Percentiles rank a stretch among this genome's conserved stretches.
These are phyloP conservation scores for Rhododendron henanense DNA, from an alignment of 148 eudicot genomes.

Conservation along the genomic window DNA sequence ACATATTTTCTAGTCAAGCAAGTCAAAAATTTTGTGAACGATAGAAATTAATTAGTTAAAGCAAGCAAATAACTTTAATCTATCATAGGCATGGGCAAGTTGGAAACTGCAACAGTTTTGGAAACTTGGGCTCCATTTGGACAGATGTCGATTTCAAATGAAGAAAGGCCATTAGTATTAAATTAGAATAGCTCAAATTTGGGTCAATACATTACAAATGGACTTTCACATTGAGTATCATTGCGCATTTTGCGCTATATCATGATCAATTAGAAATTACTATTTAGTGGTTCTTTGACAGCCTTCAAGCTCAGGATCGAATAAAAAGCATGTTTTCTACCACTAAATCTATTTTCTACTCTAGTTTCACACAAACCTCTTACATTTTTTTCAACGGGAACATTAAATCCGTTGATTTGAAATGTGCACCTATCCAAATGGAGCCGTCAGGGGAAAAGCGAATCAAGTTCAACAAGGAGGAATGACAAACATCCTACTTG, in stretches of 20 bases:
- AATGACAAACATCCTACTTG: not conserved
- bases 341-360: not conserved
- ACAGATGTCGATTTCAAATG: not conserved
- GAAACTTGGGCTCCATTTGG: not conserved
- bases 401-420: not conserved
- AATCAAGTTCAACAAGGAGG: constrained; percentile 1
- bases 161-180: not conserved
- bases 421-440: not conserved
- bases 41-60: not conserved
- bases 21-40: not conserved
- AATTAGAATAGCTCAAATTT: not conserved
- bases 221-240: not conserved
- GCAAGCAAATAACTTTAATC: not conserved
- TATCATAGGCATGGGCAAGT: not conserved
- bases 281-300: not conserved
- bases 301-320: not conserved
- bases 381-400: not conserved
- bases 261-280: not conserved
- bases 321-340: not conserved
- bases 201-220: not conserved
- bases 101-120: not conserved
- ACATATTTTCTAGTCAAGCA: not conserved
- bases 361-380: not conserved
- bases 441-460: not conserved
- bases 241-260: too few relatives aligned